Conservation (phyloP, 2,329 filamentous ascomycete genomes). For the Aspergillus tanneri region DNA sequence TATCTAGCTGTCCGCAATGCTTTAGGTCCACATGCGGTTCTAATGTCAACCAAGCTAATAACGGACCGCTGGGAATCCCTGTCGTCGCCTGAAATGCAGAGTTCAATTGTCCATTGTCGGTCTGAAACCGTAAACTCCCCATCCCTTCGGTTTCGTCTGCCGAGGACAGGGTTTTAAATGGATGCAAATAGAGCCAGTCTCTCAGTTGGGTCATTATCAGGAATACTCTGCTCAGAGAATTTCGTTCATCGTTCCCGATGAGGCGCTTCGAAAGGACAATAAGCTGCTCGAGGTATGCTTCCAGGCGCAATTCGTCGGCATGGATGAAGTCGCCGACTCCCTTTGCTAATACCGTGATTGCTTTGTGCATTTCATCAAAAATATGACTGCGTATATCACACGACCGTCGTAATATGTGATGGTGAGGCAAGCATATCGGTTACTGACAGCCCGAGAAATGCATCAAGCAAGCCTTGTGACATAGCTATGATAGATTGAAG, state of each 20-base stretch:
- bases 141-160: too few species aligned
- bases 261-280: neutral
- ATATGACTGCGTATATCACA: constrained; percentile 9
- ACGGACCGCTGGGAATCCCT: too few species aligned
- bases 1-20: neutral
- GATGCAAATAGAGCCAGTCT: neutral
- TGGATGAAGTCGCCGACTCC: neutral
- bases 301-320: neutral
- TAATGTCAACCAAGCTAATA: too few species aligned
- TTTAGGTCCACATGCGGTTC: too few species aligned
- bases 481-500: neutral
- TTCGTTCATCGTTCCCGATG: constrained; percentile 1
- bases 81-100: too few species aligned
- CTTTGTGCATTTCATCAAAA: constrained; percentile 11
- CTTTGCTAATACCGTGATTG: neutral
- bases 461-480: constrained; percentile 4
- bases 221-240: constrained; percentile 5
- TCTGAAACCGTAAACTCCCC: neutral
- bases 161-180: neutral
- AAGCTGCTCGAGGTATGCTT: constrained; percentile 1
- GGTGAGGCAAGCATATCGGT: constrained; percentile 11
- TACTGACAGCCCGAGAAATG: constrained; percentile 5
- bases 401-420: constrained; percentile 13
- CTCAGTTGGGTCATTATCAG: constrained; percentile 5
- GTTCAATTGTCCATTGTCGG: too few species aligned